Evolutionary conservation across 2,329 filamentous ascomycete species (phyloP).

Genomic region (Rhynchosporium agropyri): DNA sequence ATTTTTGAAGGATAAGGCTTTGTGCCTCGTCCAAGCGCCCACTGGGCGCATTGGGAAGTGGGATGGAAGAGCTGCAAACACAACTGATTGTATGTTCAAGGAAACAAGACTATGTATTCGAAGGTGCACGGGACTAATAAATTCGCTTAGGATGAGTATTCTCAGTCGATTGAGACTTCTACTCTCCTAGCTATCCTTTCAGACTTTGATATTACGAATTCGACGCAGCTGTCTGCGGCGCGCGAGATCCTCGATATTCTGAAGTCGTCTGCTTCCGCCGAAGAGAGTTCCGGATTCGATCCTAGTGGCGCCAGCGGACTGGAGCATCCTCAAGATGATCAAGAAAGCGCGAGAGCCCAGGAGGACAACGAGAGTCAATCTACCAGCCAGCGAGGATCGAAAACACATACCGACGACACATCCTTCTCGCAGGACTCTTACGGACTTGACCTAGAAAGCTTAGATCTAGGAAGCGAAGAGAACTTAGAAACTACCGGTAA

Average conservation of each 20-base stretch:
- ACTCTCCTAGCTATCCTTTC: conserved; percentile 74
- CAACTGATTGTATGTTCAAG: conserved; percentile 25
- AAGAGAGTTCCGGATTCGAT: conserved; percentile 78
- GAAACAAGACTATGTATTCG: background rate
- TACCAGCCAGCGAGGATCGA: conserved; percentile 34
- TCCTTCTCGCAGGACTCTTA: conserved; percentile 36
- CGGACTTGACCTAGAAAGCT: conserved; percentile 34
- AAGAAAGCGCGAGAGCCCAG: conserved; percentile 13
- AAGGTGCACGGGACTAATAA: background rate
- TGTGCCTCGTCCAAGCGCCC: background rate
- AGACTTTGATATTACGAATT: conserved; percentile 68
- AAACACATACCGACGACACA: conserved; percentile 39
- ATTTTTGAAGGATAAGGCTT: conserved; percentile 1
- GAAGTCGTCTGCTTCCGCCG: conserved; percentile 62
- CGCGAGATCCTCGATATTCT: conserved; percentile 65
- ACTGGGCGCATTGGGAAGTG: conserved; percentile 5
- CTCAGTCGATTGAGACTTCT: conserved; percentile 74
- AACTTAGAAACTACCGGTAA: conserved; percentile 50
- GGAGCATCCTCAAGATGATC: conserved; percentile 31
- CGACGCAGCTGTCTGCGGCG: conserved; percentile 55
- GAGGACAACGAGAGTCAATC: conserved; percentile 33
- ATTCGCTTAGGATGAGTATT: conserved; percentile 61
- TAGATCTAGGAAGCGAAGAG: conserved; percentile 40
- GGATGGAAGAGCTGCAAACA: conserved; percentile 24
- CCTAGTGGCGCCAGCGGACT: conserved; percentile 68